phyloP scores from a whole-genome alignment of 1,284 basidiomycete genomes.

The Thelephora terrestris region DNA sequence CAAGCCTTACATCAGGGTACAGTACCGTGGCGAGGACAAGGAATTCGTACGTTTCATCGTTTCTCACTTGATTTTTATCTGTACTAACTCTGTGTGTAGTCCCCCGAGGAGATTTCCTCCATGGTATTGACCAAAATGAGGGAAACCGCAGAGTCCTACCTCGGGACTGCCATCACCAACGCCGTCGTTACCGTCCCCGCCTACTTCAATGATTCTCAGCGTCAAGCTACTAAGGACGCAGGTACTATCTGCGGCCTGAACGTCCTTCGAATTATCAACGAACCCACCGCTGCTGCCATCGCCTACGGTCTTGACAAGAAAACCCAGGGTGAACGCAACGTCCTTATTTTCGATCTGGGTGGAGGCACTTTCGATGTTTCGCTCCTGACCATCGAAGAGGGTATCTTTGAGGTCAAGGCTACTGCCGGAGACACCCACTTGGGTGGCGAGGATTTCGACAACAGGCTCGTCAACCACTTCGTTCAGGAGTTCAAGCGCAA shows the following conservation, averaged over 20 bases:
- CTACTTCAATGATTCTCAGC: constrained; percentile 97
- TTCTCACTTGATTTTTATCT: not conserved
- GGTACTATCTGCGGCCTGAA: constrained; percentile 86
- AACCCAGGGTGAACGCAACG: constrained; percentile 80
- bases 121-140: constrained; percentile 99
- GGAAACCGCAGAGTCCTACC: constrained; percentile 96
- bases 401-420: constrained; percentile 98
- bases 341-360: constrained; percentile 96
- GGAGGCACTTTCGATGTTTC: constrained; percentile 99
- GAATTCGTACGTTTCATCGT: constrained; percentile 64
- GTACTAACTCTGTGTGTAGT: constrained; percentile 31
- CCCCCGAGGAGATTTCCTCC: constrained; percentile 94
- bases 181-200: constrained; percentile 94
- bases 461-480: constrained; percentile 97
- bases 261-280: constrained; percentile 95
- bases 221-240: constrained; percentile 93
- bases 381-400: constrained; percentile 94
- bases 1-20: constrained; percentile 85
- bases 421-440: constrained; percentile 99
- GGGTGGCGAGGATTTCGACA: constrained; percentile 99
- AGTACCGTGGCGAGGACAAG: constrained; percentile 88
- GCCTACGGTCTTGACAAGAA: constrained; percentile 94
- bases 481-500: constrained; percentile 98
- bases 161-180: constrained; percentile 75
- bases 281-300: constrained; percentile 91